These are phyloP conservation scores for Trametes meyenii DNA, from an alignment of 768 basidiomycete species.

Conservation along the genomic window DNA sequence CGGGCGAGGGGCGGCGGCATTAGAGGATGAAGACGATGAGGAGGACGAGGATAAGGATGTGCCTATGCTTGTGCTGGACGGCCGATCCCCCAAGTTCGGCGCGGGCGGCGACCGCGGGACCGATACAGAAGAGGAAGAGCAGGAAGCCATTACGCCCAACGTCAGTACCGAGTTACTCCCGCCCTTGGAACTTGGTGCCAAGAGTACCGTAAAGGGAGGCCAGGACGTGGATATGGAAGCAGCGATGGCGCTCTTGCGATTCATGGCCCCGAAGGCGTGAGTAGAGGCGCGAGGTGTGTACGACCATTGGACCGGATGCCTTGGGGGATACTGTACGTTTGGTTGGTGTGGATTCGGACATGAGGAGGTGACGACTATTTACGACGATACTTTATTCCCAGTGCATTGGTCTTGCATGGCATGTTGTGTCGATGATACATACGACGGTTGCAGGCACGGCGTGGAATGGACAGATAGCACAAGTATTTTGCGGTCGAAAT, in stretches of 20 bases:
- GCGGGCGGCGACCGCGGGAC: constrained; percentile 18
- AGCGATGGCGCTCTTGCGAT: constrained; percentile 27
- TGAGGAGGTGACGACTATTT: constrained; percentile 21
- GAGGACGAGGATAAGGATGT: constrained; percentile 28
- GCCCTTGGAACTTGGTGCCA: constrained; percentile 8
- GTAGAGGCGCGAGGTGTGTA: not conserved
- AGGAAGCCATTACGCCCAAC: constrained; percentile 26
- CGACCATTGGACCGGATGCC: constrained; percentile 12
- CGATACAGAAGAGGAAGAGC: constrained; percentile 26
- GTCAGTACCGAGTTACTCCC: constrained; percentile 22
- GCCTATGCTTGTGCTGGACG: constrained; percentile 23
- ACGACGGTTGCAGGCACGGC: not conserved
- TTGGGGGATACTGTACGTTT: constrained; percentile 14
- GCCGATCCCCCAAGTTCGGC: not conserved
- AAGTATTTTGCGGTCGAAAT: not conserved
- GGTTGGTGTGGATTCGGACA: not conserved
- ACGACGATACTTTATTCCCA: constrained; percentile 19
- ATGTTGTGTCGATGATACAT: constrained; percentile 13
- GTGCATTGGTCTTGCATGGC: constrained; percentile 3
- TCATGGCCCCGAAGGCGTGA: constrained; percentile 23
- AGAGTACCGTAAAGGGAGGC: constrained; percentile 3
- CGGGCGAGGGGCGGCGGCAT: no score
- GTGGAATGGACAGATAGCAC: not conserved
- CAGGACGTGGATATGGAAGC: constrained; percentile 28
- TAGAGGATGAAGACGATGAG: constrained; percentile 26